These are phyloP conservation scores for Colletotrichum sp. DNA, from an alignment of 2,329 filamentous ascomycete species.

Conservation along the genomic window DNA sequence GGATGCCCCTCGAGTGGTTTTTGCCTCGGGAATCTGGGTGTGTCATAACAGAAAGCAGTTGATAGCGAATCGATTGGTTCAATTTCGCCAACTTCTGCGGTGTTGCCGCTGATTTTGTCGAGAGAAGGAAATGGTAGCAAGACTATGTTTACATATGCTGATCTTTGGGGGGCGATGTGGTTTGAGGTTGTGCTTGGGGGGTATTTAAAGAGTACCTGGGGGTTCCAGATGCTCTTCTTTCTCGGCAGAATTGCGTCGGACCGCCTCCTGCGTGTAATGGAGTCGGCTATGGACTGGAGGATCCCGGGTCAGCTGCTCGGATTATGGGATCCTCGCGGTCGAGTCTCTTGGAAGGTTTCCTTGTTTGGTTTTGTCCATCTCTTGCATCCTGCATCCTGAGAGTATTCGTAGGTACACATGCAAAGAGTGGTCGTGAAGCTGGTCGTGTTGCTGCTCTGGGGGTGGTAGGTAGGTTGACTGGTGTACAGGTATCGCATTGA, in stretches of 20 bases:
- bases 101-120: background rate
- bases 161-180: too few relatives aligned
- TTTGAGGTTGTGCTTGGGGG: too few relatives aligned
- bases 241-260: too few relatives aligned
- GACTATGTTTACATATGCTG: background rate
- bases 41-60: accelerated
- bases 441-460: accelerated
- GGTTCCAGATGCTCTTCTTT: too few relatives aligned
- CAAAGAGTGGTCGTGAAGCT: accelerated
- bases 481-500: background rate
- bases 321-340: background rate
- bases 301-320: too few relatives aligned
- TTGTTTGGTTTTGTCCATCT: too few relatives aligned
- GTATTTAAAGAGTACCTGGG: too few relatives aligned
- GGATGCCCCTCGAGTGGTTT: background rate
- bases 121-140: background rate
- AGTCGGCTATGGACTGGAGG: too few relatives aligned
- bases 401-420: accelerated
- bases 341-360: too few relatives aligned
- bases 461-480: background rate
- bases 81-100: background rate
- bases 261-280: too few relatives aligned
- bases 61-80: too few relatives aligned
- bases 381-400: background rate
- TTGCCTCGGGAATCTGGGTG: background rate